These are phyloP conservation scores for Fonsecaea multimorphosa DNA, from an alignment of 2,329 filamentous ascomycete species.

Conservation along the genomic window DNA sequence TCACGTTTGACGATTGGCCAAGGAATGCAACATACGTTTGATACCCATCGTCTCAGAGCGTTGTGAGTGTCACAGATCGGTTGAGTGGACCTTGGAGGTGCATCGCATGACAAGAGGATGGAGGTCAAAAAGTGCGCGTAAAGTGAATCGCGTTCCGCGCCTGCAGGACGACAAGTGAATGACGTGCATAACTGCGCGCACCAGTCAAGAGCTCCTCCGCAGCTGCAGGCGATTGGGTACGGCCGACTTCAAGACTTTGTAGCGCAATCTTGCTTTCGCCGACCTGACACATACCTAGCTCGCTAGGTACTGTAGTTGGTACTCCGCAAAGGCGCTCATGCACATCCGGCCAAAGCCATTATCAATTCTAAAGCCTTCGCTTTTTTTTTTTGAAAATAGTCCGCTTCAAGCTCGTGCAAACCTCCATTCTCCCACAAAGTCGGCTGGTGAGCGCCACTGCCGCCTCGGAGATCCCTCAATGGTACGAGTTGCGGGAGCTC, in stretches of 20 bases:
- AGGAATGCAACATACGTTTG: conserved; percentile 52
- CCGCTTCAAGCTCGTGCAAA: neutral
- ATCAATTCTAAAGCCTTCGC: neutral
- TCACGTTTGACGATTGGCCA: conserved; percentile 20
- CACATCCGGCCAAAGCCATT: neutral
- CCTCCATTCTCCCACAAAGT: neutral
- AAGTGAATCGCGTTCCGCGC: conserved; percentile 23
- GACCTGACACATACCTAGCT: too few species aligned
- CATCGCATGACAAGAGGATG: conserved; percentile 1
- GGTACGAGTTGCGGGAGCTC: neutral
- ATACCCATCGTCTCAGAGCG: conserved; percentile 53
- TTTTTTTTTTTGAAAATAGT: neutral
- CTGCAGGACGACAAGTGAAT: neutral
- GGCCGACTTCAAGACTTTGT: neutral
- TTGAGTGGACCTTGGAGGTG: neutral
- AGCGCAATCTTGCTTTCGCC: neutral
- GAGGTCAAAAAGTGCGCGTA: conserved; percentile 10
- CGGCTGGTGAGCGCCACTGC: neutral
- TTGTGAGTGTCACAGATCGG: neutral
- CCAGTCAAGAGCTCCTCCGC: neutral
- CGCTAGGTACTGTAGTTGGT: too few species aligned
- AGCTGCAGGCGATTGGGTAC: neutral
- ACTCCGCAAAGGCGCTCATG: neutral
- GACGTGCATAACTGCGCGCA: conserved; percentile 6
- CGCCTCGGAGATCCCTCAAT: conserved; percentile 8